Evolutionary conservation across 257 asterid genomes (phyloP), one percentile per base, ranked within the genome.

Genomic region (Penstemon newberryi): DNA sequence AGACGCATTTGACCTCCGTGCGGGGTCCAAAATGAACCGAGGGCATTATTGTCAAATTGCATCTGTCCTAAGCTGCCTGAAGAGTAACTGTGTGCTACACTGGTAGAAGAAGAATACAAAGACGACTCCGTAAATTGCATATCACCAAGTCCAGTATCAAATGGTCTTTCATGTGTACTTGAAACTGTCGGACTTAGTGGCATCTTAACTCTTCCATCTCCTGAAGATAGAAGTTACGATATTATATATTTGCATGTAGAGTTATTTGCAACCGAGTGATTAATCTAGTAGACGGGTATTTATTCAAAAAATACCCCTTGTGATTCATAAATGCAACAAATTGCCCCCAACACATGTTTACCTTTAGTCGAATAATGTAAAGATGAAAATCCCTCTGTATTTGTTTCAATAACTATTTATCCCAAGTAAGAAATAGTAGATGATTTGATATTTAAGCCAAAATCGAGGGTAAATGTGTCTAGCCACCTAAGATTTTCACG

Each of bases 161-260:
- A 88, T 41, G 90, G 81, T 63, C 92, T 75, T 59, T 81, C 90
- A 62, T 81, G 88, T 70, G 78, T 65, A 65, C 79, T 78, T 41
- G 82, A 77, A 65, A 82, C 77, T 53, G 96, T 90, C 57, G 99
- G 99, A 80, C 99, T 94, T 73, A 94, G 76, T 39, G 96, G 97
- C 87, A 77, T 67, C 96, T 94, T 94, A 67, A 71, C 85, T 69
- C 94, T 80, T 69, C 89, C 97, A 66, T 90, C 96, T 33, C 92
- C 96, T 91, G 80, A 65, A 72, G 66, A 77, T 72, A 73, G 56
- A 44, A 56, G 49, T 55, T n/a, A 47, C 42, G 13, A 58, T 13
- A 65, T 70, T 6, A 65, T 56, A 58, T 49, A 60, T 56, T 38
- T 10, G 10, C 4, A 45, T 15, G 8, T 18, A 2, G 33, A 25